Percentiles rank a stretch among this genome's conserved stretches.
These are phyloP conservation scores for Suhomyces choctaworum DNA, from an alignment of 1,139 yeast species.

Conservation along the genomic window DNA sequence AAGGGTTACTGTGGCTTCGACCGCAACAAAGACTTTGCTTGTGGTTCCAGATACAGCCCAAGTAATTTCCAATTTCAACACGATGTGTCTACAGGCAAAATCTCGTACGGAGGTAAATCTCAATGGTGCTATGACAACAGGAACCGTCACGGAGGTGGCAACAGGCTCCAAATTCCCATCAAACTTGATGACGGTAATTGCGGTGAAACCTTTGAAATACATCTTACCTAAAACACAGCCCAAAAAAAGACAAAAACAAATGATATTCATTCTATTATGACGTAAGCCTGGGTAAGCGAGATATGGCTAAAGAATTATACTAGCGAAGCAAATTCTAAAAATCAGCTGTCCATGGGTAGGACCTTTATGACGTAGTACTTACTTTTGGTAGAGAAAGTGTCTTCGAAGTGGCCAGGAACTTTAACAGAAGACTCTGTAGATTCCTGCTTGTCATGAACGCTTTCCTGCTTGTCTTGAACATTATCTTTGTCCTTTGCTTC, in stretches of 20 bases:
- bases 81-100: conserved; percentile 43
- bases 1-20: conserved; percentile 72
- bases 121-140: conserved; percentile 62
- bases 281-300: not conserved
- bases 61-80: conserved; percentile 54
- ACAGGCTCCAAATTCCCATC: conserved; percentile 55
- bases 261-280: too few relatives aligned
- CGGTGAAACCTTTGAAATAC: conserved; percentile 44
- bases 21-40: conserved; percentile 31
- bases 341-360: conserved; percentile 8
- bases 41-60: conserved; percentile 32
- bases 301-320: not conserved
- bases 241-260: not conserved
- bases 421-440: conserved; percentile 1
- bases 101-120: conserved; percentile 64
- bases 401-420: conserved; percentile 11
- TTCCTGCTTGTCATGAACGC: not conserved
- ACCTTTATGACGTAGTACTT: conserved; percentile 15
- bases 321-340: too few relatives aligned
- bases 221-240: conserved; percentile 6
- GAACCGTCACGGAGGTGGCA: conserved; percentile 41
- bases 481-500: not conserved
- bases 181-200: conserved; percentile 48
- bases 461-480: not conserved
- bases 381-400: conserved; percentile 8